Evolutionary conservation across 139 green algal genomes (phyloP).

Genomic region (Raphidocelis subcapitata): DNA sequence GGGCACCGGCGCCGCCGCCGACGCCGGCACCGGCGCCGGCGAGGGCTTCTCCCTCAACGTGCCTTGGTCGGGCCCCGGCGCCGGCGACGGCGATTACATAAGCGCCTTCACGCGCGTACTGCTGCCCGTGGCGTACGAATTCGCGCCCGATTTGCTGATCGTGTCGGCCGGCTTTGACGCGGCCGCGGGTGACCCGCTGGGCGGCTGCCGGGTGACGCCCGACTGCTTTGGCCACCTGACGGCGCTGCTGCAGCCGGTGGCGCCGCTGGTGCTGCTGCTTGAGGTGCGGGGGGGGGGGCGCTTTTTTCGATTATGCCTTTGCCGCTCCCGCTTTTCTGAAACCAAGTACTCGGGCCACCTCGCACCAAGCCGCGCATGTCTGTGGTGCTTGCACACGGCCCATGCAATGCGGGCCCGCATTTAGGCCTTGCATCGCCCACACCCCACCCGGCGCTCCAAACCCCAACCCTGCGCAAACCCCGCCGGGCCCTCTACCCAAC

Average conservation of each 20-base stretch:
- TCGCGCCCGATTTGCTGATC: constrained; percentile 67
- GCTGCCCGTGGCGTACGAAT: constrained; percentile 70
- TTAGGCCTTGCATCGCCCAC: too few species aligned
- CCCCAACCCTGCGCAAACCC: too few species aligned
- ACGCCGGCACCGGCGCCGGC: constrained; percentile 50
- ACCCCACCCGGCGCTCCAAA: too few species aligned
- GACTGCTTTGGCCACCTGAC: constrained; percentile 71
- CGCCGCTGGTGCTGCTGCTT: constrained; percentile 33
- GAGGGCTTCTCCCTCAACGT: constrained; percentile 71
- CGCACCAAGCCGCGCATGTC: background rate
- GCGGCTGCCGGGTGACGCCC: constrained; percentile 61
- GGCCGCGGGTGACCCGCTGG: constrained; percentile 62
- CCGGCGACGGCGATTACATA: constrained; percentile 70
- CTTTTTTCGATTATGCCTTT: background rate
- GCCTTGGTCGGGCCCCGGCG: constrained; percentile 52
- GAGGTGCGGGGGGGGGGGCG: background rate
- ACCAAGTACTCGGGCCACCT: background rate
- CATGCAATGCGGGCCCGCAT: too few species aligned
- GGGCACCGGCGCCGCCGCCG: constrained; percentile 39
- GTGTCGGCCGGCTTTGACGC: constrained; percentile 80
- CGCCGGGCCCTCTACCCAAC: too few species aligned
- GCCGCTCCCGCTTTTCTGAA: background rate
- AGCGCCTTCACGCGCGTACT: constrained; percentile 53
- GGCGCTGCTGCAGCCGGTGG: constrained; percentile 57
- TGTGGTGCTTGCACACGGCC: too few species aligned